Evolutionary conservation across 768 basidiomycete species (phyloP).

Genomic region (Tylopilus sp.): DNA sequence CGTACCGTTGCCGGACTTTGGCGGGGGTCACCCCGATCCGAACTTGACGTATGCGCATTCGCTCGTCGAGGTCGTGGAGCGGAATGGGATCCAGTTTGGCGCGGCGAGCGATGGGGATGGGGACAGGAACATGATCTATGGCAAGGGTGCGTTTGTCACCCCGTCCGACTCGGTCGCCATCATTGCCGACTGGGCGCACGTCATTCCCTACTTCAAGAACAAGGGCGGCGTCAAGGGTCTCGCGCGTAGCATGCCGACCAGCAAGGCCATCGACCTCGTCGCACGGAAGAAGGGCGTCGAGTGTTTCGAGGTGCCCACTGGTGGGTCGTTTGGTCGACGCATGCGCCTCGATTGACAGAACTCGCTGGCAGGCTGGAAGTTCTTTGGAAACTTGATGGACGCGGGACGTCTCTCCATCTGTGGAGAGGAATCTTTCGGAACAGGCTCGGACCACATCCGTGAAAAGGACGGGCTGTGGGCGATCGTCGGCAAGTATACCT

Average conservation of each 20-base stretch:
- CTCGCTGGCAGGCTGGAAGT: constrained; percentile 82
- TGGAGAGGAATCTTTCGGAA: constrained; percentile 98
- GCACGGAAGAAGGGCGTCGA: constrained; percentile 92
- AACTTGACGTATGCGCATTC: constrained; percentile 96
- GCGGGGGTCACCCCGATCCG: constrained; percentile 96
- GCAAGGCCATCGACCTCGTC: constrained; percentile 93
- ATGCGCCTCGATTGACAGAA: background rate
- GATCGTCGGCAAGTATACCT: constrained; percentile 66
- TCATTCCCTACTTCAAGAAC: constrained; percentile 88
- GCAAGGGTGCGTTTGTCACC: constrained; percentile 95
- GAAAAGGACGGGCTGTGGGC: constrained; percentile 99
- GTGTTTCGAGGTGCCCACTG: constrained; percentile 95
- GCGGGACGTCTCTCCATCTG: constrained; percentile 97
- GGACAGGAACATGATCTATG: constrained; percentile 99
- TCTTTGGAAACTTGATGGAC: constrained; percentile 99
- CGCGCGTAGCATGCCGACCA: constrained; percentile 96
- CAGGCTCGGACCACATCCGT: constrained; percentile 99
- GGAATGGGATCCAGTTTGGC: constrained; percentile 82
- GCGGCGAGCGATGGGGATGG: constrained; percentile 98
- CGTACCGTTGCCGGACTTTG: constrained; percentile 89
- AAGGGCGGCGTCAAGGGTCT: constrained; percentile 88
- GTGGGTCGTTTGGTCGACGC: constrained; percentile 37
- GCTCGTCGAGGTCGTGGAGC: constrained; percentile 90
- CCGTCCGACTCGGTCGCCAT: constrained; percentile 98
- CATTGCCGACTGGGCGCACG: constrained; percentile 95